Conservation (phyloP, 208 protist species). For the Trypanosoma platydactyli region DNA sequence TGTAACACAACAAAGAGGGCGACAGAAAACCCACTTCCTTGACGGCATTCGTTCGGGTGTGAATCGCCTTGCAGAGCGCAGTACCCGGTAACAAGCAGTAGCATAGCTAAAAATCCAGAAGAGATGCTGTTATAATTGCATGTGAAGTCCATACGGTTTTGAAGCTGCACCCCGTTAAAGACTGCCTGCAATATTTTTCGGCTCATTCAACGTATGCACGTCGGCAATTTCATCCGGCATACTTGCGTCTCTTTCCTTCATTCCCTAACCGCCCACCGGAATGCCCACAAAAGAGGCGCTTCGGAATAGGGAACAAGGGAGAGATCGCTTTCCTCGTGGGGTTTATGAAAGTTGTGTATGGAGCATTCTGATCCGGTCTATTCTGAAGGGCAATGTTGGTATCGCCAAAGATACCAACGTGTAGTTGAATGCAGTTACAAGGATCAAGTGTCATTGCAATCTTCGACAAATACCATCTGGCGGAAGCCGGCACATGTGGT, state of each 20-base stretch:
- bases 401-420: conserved; percentile 81
- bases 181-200: conserved; percentile 91
- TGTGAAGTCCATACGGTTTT: conserved; percentile 84
- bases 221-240: conserved; percentile 80
- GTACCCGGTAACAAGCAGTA: conserved; percentile 91
- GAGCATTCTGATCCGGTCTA: conserved; percentile 78
- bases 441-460: conserved; percentile 74
- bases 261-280: too few species aligned
- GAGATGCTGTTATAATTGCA: conserved; percentile 94
- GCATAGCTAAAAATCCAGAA: conserved; percentile 90
- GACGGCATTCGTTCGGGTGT: too few species aligned
- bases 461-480: conserved; percentile 82
- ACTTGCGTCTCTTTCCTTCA: too few species aligned
- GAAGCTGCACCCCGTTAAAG: conserved; percentile 92
- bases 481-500: conserved; percentile 76
- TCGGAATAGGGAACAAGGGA: conserved; percentile 80
- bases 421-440: conserved; percentile 84
- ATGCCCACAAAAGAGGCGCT: conserved; percentile 71
- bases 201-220: conserved; percentile 89
- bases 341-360: conserved; percentile 85
- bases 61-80: conserved; percentile 87
- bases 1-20: too few species aligned
- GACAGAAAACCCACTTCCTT: too few species aligned
- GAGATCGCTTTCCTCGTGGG: conserved; percentile 85
- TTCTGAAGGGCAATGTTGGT: conserved; percentile 89